Evolutionary conservation across 805 yeast genomes (phyloP).

Genomic region (Metschnikowia kunwiensis): DNA sequence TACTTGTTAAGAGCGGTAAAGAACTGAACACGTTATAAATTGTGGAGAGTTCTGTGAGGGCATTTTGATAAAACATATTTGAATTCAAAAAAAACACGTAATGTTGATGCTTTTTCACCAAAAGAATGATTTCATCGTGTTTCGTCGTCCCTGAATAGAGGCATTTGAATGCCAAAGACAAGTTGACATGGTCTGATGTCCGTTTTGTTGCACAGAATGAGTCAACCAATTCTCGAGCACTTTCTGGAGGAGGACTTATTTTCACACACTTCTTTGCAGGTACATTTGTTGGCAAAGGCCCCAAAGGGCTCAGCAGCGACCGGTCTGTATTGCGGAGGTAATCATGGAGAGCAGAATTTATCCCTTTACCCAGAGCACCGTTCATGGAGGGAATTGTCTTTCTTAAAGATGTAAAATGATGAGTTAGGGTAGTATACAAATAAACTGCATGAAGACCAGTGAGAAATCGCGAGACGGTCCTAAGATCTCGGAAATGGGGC

Average conservation of each 20-base stretch:
- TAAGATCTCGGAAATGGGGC: no score
- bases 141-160: constrained; percentile 5
- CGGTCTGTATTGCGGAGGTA: not conserved
- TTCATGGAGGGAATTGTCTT: constrained; percentile 2
- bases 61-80: constrained; percentile 5
- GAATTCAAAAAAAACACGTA: constrained; percentile 12
- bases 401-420: no score
- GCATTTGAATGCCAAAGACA: constrained; percentile 15
- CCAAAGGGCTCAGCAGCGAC: constrained; percentile 1
- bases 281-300: constrained; percentile 1
- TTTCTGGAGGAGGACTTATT: not conserved
- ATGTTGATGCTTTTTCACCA: constrained; percentile 14
- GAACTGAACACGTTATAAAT: constrained; percentile 10
- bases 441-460: constrained; percentile 13
- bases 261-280: constrained; percentile 1
- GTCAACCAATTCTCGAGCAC: constrained; percentile 9
- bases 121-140: constrained; percentile 1
- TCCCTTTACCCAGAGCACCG: not conserved
- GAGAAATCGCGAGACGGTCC: no score
- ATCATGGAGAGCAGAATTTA: not conserved
- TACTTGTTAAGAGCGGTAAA: constrained; percentile 1
- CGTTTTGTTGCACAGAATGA: constrained; percentile 5
- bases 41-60: constrained; percentile 15
- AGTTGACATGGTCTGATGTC: constrained; percentile 1
- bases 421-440: constrained; percentile 12